Evolutionary conservation across 163 green algal genomes (phyloP), one percentile per base, ranked within the genome.

Genomic region (Chlamydomonas reinhardtii): DNA sequence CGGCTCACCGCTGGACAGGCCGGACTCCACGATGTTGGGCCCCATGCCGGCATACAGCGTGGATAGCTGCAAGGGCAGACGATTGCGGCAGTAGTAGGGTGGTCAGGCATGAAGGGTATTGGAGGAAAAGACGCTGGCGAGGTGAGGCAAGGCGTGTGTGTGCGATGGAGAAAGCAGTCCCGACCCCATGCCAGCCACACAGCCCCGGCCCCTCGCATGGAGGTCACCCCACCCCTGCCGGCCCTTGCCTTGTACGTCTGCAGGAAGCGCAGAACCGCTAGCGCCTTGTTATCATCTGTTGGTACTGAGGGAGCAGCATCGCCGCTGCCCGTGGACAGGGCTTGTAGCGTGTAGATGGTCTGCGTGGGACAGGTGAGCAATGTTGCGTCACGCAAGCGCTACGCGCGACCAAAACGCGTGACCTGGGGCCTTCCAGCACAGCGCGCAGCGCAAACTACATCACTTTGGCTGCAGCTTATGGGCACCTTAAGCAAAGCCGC

Each of bases 1-100:
- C 39, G 39, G 9, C 48, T 56, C 48, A 56, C 48, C 80, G 31
- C 37, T 86, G 25, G 89, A 92, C 29, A 93, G 69, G 20, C 64
- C 89, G 0, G 77, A 87, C 74, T 93, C 89, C 16, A 93, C 59
- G 0, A 93, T 65, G 52, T 91, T 93, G 34, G 89, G 89, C 25
- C 79, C 80, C 27, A 93, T 78, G 20, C 87, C 83, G 0, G n/a
- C 74, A 32, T 83, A 84, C 15, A 88, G 83, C 24, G 11, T 78
- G 22, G 65, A 76, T 8, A 83, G 82, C 52, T 88, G 77, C 27
- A 16, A n/a, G 16, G 11, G 31, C 17, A 9, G 65, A 27, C 20
- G 68, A 39, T 48, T 5, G 39, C 39, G 22, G 54, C n/a, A 43
- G 39, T 11, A 24, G 48, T 3, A 24, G 65, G 64, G 11, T 5